Conservation (phyloP, 73 alveolate genomes). For the Uronychia binucleata region DNA sequence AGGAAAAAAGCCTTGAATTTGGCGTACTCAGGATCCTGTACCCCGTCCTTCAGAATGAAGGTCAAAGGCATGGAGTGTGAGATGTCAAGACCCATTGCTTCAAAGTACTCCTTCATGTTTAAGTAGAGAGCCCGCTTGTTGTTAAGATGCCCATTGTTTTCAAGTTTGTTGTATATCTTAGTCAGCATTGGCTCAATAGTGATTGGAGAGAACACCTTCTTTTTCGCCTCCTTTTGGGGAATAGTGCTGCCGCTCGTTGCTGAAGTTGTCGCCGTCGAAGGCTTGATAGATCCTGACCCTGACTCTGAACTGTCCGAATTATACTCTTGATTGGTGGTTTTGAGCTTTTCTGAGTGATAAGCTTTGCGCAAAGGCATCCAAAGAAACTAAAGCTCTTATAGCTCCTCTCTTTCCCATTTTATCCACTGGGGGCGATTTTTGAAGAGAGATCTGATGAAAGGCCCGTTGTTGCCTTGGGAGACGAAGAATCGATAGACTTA, state of each 20-base stretch:
- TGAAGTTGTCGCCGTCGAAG: background rate
- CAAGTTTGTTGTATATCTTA: conserved; percentile 24
- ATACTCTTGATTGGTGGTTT: background rate
- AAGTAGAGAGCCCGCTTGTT: conserved; percentile 32
- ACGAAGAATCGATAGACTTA: background rate
- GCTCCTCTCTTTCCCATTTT: background rate
- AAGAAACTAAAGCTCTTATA: background rate
- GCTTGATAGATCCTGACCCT: background rate
- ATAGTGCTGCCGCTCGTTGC: background rate
- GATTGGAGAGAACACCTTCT: background rate
- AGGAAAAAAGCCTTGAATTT: background rate
- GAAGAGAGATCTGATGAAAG: background rate
- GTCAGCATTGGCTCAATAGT: background rate
- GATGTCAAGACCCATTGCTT: conserved; percentile 24
- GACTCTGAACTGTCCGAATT: background rate
- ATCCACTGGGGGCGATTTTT: background rate
- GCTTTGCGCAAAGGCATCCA: background rate
- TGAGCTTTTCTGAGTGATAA: background rate
- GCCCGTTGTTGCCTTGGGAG: background rate
- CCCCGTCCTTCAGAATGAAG: background rate
- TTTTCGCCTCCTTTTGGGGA: background rate
- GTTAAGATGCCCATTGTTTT: conserved; percentile 24
- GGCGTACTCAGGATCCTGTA: background rate
- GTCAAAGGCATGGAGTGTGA: background rate
- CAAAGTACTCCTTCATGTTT: conserved; percentile 31